Evolutionary conservation across 2,329 filamentous ascomycete genomes (phyloP), one percentile per base, ranked within the genome.

Genomic region (Cryphonectria nitschkei): DNA sequence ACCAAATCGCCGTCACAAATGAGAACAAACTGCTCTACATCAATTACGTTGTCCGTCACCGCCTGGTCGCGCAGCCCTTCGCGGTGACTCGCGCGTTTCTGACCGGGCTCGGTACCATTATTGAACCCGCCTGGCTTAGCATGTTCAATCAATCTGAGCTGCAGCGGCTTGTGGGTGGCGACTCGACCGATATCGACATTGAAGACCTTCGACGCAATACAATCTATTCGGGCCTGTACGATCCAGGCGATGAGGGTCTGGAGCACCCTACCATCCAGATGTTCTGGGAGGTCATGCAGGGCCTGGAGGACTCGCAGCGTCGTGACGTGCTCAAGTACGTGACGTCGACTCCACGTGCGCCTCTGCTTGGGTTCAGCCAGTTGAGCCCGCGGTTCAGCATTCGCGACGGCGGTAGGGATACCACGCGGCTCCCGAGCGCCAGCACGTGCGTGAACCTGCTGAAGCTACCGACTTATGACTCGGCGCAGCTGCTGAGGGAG

Each of bases 81-180:
- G 82, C 86, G n/a, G 94, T 98, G 78, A 98, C 95, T 0, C 87
- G 90, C 32, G 94, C 94, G 1, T 99, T 99, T 79, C 87, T 99
- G 9, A 90, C 90, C 69, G 96, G 96, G 0, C 88, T 99, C 1
- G 90, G 92, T 32, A 87, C 91, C 74, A 97, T 99, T 78, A 96
- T 99, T 74, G 92, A 95, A 71, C 95, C 95, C 0, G 89, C 89
- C 3, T 99, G 96, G 96, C 87, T 99, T 5, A 94, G 92, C 76
- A 98, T 99, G 96, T 99, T 99, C 85, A 99, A 99, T 80, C 95
- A 98, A 79, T 89, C 89, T 3, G 96, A 99, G 80, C 87, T 99
- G 5, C 96, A 98, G 81, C 96, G 93, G 1, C 90, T 99, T 7
- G 92, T 99, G 22, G 93, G 94, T 68, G 96, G 96, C 60, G 94